Evolutionary conservation across 352 stramenopile species (phyloP).

Genomic region (Globisporangium solare): DNA sequence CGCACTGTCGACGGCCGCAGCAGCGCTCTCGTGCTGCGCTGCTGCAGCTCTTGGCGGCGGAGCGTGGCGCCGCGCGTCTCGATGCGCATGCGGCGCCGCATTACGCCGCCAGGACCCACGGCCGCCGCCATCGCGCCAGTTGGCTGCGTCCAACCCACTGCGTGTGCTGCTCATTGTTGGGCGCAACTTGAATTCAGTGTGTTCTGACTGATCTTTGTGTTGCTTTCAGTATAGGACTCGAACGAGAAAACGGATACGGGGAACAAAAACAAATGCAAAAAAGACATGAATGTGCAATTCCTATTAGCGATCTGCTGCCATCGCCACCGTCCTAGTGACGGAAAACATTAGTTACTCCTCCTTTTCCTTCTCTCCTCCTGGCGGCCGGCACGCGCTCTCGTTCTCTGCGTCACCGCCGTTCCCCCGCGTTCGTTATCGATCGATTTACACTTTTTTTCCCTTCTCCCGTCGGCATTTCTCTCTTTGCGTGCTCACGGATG

Average conservation of each 20-base stretch:
- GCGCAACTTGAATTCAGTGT: too few species aligned
- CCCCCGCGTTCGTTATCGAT: background rate
- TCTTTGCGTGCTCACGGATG: slow-evolving; percentile 29
- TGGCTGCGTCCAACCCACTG: background rate
- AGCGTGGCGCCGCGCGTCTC: too few species aligned
- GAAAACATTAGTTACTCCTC: background rate
- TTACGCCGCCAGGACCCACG: background rate
- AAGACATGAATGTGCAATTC: too few species aligned
- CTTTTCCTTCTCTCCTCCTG: background rate
- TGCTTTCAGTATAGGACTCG: too few species aligned
- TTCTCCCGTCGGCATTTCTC: background rate
- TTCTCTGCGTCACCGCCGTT: too few species aligned
- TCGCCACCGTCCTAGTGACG: background rate
- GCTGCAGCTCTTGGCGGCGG: background rate
- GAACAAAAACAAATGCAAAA: too few species aligned
- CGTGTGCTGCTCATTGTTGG: background rate
- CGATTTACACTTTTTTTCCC: background rate
- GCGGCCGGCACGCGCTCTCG: too few species aligned
- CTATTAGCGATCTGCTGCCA: background rate
- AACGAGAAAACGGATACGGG: too few species aligned
- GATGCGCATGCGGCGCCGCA: too few species aligned
- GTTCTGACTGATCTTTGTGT: too few species aligned
- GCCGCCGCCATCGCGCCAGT: slow-evolving; percentile 4
- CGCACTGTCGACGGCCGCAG: too few species aligned
- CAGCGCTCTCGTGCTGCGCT: background rate